Evolutionary conservation across 176 grass and related monocot genomes (phyloP), one percentile per base, ranked within the genome.

Genomic region (Pontederia crassipes): DNA sequence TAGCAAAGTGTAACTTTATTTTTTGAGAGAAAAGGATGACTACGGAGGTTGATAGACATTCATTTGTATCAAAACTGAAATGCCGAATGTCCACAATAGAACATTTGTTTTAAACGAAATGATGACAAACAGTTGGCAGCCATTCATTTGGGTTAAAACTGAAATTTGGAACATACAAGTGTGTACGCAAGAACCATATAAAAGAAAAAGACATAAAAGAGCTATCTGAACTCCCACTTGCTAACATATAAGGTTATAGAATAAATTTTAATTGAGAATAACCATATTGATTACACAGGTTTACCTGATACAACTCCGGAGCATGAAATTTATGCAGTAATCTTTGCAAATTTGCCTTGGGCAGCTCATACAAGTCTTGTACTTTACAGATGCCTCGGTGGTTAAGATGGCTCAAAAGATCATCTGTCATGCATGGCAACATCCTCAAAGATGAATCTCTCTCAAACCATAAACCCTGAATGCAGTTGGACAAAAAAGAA

Each of bases 391-490:
- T 64, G 59, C 83, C 83, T 72, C 73, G 66, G 52, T 66, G 64
- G 50, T 85, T 88, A 45, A 96, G 83, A 81, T 90, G 80, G 32
- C 45, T 75, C 64, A 96, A 62, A 78, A 90, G 70, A 78, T 87
- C 68, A 57, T 65, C 68, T 57, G 80, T 90, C 92, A 96, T 96
- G 66, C 80, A 82, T 65, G 92, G 81, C 65, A 96, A 78, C 92
- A 96, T 96, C 86, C 70, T 65, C 45, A 96, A 75, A 49, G 92
- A 77, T 26, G 87, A 96, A 76, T 88, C 86, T 77, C 81, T 85
- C 67, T 84, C 86, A 85, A 82, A 90, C 92, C 86, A 96, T 69
- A 90, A 69, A 62, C 83, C 92, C 92, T 96, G 78, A 35, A 68
- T 58, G 72, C 47, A 64, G 52, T 50, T 4, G 32, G 32, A 40